Base-by-base conservation (phyloP, 2,329 filamentous ascomycete species). In the Trichoderma afroharzianum region DNA sequence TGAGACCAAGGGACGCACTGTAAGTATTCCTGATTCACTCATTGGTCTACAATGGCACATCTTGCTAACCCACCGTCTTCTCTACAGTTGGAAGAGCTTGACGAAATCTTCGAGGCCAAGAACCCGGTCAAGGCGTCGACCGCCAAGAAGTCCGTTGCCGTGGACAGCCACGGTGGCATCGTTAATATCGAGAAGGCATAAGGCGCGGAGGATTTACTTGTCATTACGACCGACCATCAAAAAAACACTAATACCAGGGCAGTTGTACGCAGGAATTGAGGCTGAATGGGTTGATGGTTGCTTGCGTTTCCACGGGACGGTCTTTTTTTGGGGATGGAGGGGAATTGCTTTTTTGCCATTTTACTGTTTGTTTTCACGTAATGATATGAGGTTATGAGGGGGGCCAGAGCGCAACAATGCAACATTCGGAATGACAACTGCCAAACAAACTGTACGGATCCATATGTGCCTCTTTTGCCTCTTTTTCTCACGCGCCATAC, bases 71-170 rank as follows among this genome's bases (percentile, higher is more conserved):
- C n/a, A 4, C 33, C 21, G 15, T 18, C 5, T 24, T 26, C 61
- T 36, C 57, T 14, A 55, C 26, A 78, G 77, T 82, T 88, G 62
- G 86, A 88, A 77, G 86, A 88, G 78, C 78, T 88, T 68, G 85
- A 87, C 69, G 82, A 83, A 58, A 87, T 88, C 72, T 85, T 85
- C 75, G 76, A 78, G 1, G 80, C 82, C 18, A 78, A 79, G 71
- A 83, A 82, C 72, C 83, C 83, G 12, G 82, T 84, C 76, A 85
- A 84, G 77, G 80, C 81, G 18, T 85, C 84, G 28, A 77, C 81
- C 6, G 74, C 79, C 73, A 83, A 81, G 75, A 83, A 83, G 77
- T 79, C 79, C 64, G 74, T 86, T 24, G 80, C 78, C 9, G 75
- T 85, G 64, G 78, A 79, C 50, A 74, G 75, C 21, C 67, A 77